These are phyloP conservation scores for Trifolium dubium DNA, from an alignment of 306 rosid genomes.

Conservation along the genomic window DNA sequence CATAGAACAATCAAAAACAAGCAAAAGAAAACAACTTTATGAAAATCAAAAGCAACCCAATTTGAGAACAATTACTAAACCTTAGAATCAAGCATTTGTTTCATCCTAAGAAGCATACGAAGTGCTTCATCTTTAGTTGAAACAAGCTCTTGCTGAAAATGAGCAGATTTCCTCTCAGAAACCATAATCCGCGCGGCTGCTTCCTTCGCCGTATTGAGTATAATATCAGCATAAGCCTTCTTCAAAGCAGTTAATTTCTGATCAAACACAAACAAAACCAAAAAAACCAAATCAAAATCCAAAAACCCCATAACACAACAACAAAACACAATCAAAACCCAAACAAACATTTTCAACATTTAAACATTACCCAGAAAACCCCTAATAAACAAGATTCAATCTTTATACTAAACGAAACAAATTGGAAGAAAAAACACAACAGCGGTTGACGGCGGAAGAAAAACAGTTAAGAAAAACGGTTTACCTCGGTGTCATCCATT, in stretches of 20 bases:
- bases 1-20: slow-evolving; percentile 4
- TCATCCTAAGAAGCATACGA: slow-evolving; percentile 75
- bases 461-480: slow-evolving; percentile 38
- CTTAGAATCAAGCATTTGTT: slow-evolving; percentile 80
- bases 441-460: slow-evolving; percentile 38
- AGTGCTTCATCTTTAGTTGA: slow-evolving; percentile 69
- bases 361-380: slow-evolving; percentile 21
- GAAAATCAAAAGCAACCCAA: slow-evolving; percentile 34
- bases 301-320: neutral
- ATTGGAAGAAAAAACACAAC: neutral
- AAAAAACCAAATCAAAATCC: slow-evolving; percentile 31
- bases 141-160: slow-evolving; percentile 63
- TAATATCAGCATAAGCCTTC: slow-evolving; percentile 85
- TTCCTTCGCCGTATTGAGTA: slow-evolving; percentile 82
- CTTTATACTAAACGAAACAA: neutral
- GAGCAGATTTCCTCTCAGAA: slow-evolving; percentile 69
- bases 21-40: neutral
- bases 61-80: slow-evolving; percentile 38
- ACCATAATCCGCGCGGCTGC: slow-evolving; percentile 79
- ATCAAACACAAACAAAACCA: slow-evolving; percentile 33
- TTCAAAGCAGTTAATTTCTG: slow-evolving; percentile 85
- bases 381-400: neutral
- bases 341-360: slow-evolving; percentile 26
- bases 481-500: slow-evolving; percentile 70
- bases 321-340: slow-evolving; percentile 30